Base-by-base conservation (phyloP, 306 rosid species). In the Sindora glabra region DNA sequence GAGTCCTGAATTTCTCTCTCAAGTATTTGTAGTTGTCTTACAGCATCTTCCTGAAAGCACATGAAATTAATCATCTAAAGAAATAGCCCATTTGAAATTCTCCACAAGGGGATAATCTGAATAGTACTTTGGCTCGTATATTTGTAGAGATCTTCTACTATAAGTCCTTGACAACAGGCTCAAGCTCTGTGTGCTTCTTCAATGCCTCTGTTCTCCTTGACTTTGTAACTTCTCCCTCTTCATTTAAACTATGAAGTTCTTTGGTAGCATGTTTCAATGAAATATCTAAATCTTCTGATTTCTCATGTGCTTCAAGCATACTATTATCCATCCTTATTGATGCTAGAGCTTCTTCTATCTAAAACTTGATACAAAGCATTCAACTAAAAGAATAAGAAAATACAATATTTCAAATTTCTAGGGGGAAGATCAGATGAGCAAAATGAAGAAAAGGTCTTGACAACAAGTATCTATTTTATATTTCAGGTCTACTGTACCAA, bases 261-360 rank as follows among this genome's bases (percentile, higher is more conserved):
- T 92, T 92, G 1, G 85, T 70, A 33, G 80, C 64, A 68, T 92
- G 96, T 78, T 92, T 88, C 78, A 85, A 62, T 33, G 67, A 69
- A 76, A 81, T 86, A 75, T 92, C 96, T 49, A 88, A 76, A 62
- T 92, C 96, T 71, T 84, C 88, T 64, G 86, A 81, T 65, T 73
- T 88, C 76, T 92, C 98, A 61, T 88, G 91, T 68, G 95, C 85
- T 76, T 92, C 96, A 73, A 88, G 88, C 79, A 92, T 92, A 7
- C 85, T 87, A 54, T 92, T 86, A 41, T 92, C 88, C 89, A 74
- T 88, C 80, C 62, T 76, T 2, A 94, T 62, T 6, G 98, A 92
- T 62, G 64, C 76, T 73, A 86, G 90, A 80, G 82, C 82, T 49
- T 81, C 90, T 79, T 92, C 98, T 45, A 92, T 83, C 98, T 92